Conservation (phyloP, 345 rosid species). For the Gossypium stocksii region DNA sequence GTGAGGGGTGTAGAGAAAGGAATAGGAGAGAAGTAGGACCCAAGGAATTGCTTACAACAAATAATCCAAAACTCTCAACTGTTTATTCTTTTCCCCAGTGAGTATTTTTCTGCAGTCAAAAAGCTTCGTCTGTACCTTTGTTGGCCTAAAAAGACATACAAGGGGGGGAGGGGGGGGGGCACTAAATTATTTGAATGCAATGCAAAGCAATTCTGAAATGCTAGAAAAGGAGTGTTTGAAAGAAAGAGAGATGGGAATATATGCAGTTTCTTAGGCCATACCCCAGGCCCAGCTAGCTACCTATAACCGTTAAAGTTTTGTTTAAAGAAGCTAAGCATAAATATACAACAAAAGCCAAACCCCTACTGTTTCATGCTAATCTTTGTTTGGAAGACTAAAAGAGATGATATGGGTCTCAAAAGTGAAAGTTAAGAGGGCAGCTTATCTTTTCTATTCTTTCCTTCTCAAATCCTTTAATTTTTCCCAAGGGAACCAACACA, state of each 20-base stretch:
- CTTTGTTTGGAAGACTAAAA: conserved; percentile 15
- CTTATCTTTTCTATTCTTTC: conserved; percentile 37
- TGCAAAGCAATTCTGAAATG: conserved; percentile 35
- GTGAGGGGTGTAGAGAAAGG: neutral
- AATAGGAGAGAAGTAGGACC: conserved; percentile 18
- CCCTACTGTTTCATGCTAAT: conserved; percentile 22
- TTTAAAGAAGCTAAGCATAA: neutral
- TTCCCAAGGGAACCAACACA: conserved; percentile 9
- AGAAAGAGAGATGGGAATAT: conserved; percentile 27
- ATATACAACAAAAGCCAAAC: conserved; percentile 25
- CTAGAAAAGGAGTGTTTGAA: conserved; percentile 51
- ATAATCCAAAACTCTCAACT: conserved; percentile 30
- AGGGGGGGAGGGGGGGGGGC: conserved; percentile 17
- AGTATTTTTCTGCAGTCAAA: conserved; percentile 41
- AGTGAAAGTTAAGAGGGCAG: conserved; percentile 23
- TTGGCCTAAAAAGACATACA: conserved; percentile 55
- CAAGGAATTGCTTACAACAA: conserved; percentile 15
- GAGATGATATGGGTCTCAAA: conserved; percentile 28
- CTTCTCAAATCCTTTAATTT: conserved; percentile 30
- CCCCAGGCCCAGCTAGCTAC: conserved; percentile 12
- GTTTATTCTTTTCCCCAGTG: conserved; percentile 28
- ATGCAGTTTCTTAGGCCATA: conserved; percentile 32
- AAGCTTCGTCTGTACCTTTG: conserved; percentile 41
- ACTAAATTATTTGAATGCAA: conserved; percentile 43
- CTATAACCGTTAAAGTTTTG: conserved; percentile 22